Evolutionary conservation across 306 rosid species (phyloP), one percentile per base, ranked within the genome.

Genomic region (Malus asiatica): DNA sequence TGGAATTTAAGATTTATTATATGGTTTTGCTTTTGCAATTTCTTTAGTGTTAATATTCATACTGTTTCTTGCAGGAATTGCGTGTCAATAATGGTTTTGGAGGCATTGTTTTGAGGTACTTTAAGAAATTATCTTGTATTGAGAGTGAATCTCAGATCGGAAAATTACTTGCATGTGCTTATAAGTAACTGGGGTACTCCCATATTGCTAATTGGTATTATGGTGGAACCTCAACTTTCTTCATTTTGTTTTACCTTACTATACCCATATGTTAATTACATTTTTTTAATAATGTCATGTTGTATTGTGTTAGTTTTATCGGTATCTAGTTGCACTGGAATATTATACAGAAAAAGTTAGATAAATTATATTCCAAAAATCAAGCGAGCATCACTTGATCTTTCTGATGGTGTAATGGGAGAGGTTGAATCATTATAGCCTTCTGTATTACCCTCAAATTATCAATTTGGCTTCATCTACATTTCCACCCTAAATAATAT

Each of bases 61-160:
- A 81, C 51, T 72, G 42, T 65, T 78, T 76, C 72, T 23, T 92
- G 87, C 97, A 95, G 97, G 98, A 90, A 81, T 88, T 95, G 80
- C 97, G 97, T 27, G 91, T 95, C 72, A 95, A 65, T 82, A 90
- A 79, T 85, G 98, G 98, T 63, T 95, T 95, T 84, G 98, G 97
- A 71, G 97, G 97, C 77, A 78, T 95, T 84, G 90, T 85, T 76
- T 83, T 95, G 83, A 95, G 97, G 98, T 92, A 89, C 58, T 44
- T 9, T 66, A 71, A 30, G 70, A 38, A 71, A 71, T 57, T 44
- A 58, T 71, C 66, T 48, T 52, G 42, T 38, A 38, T 1, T 38
- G 42, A 38, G 42, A 38, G 42, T 38, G 42, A 38, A 38, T 38
- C 42, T 38, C 2, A 38, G 42, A 38, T 38, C 10, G 42, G 42